These are phyloP conservation scores for Micractinium conductrix DNA, from an alignment of 139 green algal species.

Conservation along the genomic window DNA sequence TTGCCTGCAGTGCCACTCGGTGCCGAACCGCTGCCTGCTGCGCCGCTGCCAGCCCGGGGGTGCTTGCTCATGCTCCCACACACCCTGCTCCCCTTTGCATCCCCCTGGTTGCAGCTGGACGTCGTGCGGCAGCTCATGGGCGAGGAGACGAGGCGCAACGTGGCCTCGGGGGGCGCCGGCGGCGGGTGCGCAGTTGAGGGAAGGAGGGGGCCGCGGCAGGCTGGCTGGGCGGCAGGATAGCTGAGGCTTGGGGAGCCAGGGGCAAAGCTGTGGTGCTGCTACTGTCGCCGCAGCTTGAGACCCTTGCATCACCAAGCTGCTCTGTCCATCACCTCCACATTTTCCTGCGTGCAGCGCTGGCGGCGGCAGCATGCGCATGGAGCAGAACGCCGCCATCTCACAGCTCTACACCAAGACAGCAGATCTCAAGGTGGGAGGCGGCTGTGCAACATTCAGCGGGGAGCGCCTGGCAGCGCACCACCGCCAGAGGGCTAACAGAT, in stretches of 20 bases:
- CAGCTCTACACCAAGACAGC: slow-evolving; percentile 74
- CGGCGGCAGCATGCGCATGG: slow-evolving; percentile 19
- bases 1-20: too few species aligned
- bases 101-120: slow-evolving; percentile 45
- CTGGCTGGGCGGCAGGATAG: too few species aligned
- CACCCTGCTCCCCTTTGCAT: neutral
- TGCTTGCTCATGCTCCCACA: neutral
- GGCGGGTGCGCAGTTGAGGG: neutral
- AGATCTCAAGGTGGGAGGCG: slow-evolving; percentile 63
- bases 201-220: too few species aligned
- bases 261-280: too few species aligned
- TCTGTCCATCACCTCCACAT: neutral
- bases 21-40: too few species aligned
- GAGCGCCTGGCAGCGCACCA: too few species aligned
- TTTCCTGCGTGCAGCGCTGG: neutral
- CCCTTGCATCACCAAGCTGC: too few species aligned
- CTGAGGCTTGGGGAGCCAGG: too few species aligned
- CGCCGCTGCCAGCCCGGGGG: neutral
- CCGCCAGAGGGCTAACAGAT: too few species aligned
- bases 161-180: neutral
- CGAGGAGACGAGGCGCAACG: neutral
- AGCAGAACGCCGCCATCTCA: slow-evolving; percentile 59
- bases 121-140: slow-evolving; percentile 29
- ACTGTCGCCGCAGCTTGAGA: too few species aligned
- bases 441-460: too few species aligned